phyloP scores from a whole-genome alignment of 2,329 filamentous ascomycete species.

The Cytospora piceae region DNA sequence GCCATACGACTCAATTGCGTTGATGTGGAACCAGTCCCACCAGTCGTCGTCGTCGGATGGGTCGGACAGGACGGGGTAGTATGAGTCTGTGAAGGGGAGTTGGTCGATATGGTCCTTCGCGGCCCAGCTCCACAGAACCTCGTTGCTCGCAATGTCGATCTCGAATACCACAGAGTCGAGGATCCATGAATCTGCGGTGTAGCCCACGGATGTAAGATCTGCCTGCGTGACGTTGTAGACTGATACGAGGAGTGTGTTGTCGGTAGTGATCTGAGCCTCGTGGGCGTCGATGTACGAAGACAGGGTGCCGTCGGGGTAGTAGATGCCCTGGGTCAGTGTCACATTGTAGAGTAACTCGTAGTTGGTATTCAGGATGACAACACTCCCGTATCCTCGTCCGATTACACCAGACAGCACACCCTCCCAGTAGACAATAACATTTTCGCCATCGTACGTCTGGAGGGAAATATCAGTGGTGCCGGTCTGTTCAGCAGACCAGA shows the following conservation, averaged over 20 bases:
- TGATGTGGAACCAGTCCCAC: constrained; percentile 61
- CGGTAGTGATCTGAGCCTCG: constrained; percentile 45
- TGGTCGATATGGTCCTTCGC: constrained; percentile 22
- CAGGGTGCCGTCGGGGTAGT: constrained; percentile 16
- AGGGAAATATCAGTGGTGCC: constrained; percentile 47
- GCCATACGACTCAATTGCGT: constrained; percentile 55
- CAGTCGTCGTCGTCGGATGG: constrained; percentile 38
- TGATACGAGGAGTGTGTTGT: constrained; percentile 46
- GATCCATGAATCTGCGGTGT: constrained; percentile 36
- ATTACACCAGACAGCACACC: constrained; percentile 45
- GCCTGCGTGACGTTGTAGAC: constrained; percentile 40
- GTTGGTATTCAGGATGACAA: constrained; percentile 35
- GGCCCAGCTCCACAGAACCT: constrained; percentile 42
- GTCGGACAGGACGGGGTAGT: constrained; percentile 21
- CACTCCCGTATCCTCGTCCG: constrained; percentile 36
- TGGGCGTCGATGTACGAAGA: constrained; percentile 38
- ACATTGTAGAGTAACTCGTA: constrained; percentile 39
- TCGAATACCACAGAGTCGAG: constrained; percentile 42
- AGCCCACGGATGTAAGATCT: constrained; percentile 35
- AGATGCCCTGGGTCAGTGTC: constrained; percentile 20
- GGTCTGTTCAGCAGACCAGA: constrained; percentile 49
- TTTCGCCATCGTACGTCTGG: constrained; percentile 45
- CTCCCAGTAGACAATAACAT: constrained; percentile 47
- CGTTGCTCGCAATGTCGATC: constrained; percentile 52
- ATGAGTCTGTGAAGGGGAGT: constrained; percentile 17